Percentiles rank a stretch among this genome's conserved stretches.
Evolutionary conservation across 176 grass and related monocot genomes (phyloP).

Genomic region (Olyra latifolia): DNA sequence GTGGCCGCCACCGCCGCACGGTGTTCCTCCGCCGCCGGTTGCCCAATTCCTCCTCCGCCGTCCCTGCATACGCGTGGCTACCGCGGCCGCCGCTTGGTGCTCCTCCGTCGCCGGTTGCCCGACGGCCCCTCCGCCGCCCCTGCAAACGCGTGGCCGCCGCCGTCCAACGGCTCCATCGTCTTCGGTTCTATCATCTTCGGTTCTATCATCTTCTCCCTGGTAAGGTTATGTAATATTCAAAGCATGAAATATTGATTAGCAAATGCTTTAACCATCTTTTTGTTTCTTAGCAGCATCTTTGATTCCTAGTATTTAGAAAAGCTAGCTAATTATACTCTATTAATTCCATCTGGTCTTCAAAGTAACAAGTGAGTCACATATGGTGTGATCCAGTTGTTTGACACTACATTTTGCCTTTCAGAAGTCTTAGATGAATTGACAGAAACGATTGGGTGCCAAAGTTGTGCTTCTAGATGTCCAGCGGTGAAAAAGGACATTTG

Average conservation of each 20-base stretch:
- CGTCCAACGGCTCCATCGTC: too few species aligned
- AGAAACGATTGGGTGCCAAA: background rate
- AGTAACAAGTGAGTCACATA: background rate
- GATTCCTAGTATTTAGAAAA: too few species aligned
- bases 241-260: background rate
- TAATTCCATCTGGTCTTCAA: background rate
- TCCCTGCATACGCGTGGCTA: too few species aligned
- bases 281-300: background rate
- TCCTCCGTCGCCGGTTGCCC: too few species aligned
- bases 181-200: too few species aligned
- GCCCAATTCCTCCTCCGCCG: too few species aligned
- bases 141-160: too few species aligned
- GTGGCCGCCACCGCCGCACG: too few species aligned
- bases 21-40: too few species aligned
- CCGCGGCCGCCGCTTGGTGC: too few species aligned
- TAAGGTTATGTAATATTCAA: background rate
- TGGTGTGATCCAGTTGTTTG: constrained; percentile 14
- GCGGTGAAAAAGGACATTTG: background rate
- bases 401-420: background rate
- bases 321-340: background rate
- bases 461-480: background rate
- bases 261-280: background rate
- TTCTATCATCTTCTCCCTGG: background rate
- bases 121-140: too few species aligned
- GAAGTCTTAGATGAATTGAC: background rate